phyloP scores from a whole-genome alignment of 495 filamentous ascomycete genomes.

The Viridothelium virens region DNA sequence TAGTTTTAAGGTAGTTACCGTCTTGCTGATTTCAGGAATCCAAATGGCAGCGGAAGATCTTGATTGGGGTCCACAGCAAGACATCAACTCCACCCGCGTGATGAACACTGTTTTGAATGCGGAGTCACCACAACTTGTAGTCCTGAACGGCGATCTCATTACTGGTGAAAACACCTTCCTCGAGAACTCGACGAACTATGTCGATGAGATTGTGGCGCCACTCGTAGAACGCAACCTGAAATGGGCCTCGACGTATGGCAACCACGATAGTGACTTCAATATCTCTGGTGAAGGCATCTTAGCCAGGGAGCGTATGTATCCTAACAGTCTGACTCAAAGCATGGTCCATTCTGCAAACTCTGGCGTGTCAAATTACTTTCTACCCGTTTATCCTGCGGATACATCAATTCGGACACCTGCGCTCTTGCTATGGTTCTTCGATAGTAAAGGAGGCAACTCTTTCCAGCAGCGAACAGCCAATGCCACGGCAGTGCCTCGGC shows the following conservation, averaged over 20 bases:
- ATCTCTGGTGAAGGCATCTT: slow-evolving; percentile 49
- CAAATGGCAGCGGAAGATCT: slow-evolving; percentile 17
- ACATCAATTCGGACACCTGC: slow-evolving; percentile 33
- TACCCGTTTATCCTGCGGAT: slow-evolving; percentile 42
- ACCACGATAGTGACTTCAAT: slow-evolving; percentile 61
- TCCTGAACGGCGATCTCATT: slow-evolving; percentile 69
- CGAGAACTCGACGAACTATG: slow-evolving; percentile 50
- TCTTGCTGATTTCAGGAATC: neutral
- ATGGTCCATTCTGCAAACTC: slow-evolving; percentile 40
- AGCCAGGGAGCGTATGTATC: slow-evolving; percentile 45
- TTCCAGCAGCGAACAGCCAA: slow-evolving; percentile 38
- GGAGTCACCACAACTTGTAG: slow-evolving; percentile 52
- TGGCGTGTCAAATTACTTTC: slow-evolving; percentile 66
- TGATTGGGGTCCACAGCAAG: slow-evolving; percentile 53
- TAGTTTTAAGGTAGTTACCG: neutral
- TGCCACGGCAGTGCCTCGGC: slow-evolving; percentile 32
- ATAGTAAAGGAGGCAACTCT: slow-evolving; percentile 54
- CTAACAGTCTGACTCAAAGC: slow-evolving; percentile 47
- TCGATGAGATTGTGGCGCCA: slow-evolving; percentile 55
- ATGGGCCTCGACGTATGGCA: slow-evolving; percentile 69
- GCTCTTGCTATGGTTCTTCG: slow-evolving; percentile 69
- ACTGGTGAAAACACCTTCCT: slow-evolving; percentile 57
- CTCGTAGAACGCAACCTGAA: slow-evolving; percentile 44
- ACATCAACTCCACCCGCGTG: slow-evolving; percentile 50
- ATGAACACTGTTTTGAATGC: slow-evolving; percentile 53